Base-by-base conservation (phyloP, 176 grass and related monocot species). In the Tillandsia leiboldiana region DNA sequence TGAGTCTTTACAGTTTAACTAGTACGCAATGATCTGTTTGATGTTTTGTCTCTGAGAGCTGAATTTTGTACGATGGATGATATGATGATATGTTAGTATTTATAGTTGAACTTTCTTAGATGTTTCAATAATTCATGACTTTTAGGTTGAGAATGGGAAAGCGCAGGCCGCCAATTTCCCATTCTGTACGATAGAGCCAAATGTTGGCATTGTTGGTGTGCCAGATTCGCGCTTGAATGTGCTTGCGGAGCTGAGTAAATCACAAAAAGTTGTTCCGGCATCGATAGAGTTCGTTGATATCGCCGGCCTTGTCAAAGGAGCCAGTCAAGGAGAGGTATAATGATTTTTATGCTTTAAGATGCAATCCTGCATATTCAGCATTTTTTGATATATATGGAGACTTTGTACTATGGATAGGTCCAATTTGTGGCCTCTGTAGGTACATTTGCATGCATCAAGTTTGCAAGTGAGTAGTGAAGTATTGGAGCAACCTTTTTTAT, bases 271-370 rank as follows among this genome's bases (percentile, higher is more conserved):
- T 0, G 87, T 90, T 18, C 89, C 94, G 26, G 88, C 89, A 57
- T 97, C 89, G 59, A 83, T 93, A 29, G 94, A 97, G 77, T 88
- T 97, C 82, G 94, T 97, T 14, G 94, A 97, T 73, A 97, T 97
- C 69, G 94, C 94, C 48, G 94, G 94, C 48, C 94, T 99, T 0
- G 89, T 99, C 51, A 93, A 99, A 83, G 94, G 94, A 81, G 94
- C 94, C 73, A 97, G 94, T 72, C 88, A 99, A 88, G 94, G 94
- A 79, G 94, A 97, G 94, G 94, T 97, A 79, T 26, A 29, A 6
- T 49, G 11, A 20, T 15, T 61, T 61, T 61, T 4, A 18, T 9
- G 14, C 53, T 72, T 64, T 23, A 23, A 42, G 33, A 42, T 42
- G 33, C 33, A 42, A 42, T 42, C 33, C 33, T 42, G 33, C 33